Base-by-base conservation (phyloP, 495 filamentous ascomycete species). In the Evernia prunastri region DNA sequence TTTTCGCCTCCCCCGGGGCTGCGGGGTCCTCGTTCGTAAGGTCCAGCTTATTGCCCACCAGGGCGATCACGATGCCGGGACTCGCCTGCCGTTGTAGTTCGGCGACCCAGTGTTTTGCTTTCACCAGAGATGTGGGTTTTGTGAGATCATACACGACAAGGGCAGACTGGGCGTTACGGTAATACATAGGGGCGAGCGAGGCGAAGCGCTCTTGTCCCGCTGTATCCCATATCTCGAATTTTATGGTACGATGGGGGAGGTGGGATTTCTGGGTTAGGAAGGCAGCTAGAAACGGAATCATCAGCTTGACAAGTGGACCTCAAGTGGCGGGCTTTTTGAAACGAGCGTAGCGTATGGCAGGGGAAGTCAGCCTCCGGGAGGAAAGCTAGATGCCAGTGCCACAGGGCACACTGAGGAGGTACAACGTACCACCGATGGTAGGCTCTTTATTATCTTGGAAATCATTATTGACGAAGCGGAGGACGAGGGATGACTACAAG, bases 401-500 rank as follows among this genome's bases (percentile, higher is more conserved):
- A 15, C 29, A 7, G 7, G 51, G 15, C 27, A 54, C n/a, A 54
- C 33, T 33, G 49, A 53, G 59, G 63, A 60, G 61, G 66, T 60
- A 61, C 62, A 45, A 75, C 86, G 72, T 84, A 96, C 93, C 93
- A 81, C 94, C 94, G 80, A 98, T 98, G 60, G 94, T 98, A 53
- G 94, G 94, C 73, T 98, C 94, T 81, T 98, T 98, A 76, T 98
- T 98, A 78, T 97, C 95, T 80, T 98, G 94, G 72, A 97, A 98
- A 78, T 97, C 94, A 79, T 98, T 92, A 83, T 97, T 98, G 73
- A 98, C 94, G 74, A 98, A 98, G 70, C 94, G 91, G 69, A 98
- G 84, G 61, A 98, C 94, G 58, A 98, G 87, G 47, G 94, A 98
- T 45, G 95, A 97, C 94, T 98, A 66, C 64, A 63, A 49, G 45